Evolutionary conservation across 305 asterid species (phyloP).

Genomic region (Ajuga reptans): DNA sequence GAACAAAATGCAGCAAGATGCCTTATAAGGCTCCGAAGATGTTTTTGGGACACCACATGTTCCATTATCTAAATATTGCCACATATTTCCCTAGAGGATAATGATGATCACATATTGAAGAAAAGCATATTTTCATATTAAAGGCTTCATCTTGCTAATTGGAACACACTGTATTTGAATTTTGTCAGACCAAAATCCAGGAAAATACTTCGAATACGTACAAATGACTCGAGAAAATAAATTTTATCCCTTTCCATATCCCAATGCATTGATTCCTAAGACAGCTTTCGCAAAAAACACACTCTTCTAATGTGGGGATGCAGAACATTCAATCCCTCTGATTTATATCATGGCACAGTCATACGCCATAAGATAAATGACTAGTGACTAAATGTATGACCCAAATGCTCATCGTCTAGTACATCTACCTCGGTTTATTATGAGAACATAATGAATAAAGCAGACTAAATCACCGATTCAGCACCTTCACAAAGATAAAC

Average conservation of each 20-base stretch:
- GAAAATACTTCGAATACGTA: constrained; percentile 12
- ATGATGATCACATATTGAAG: constrained; percentile 5
- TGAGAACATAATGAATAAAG: constrained; percentile 5
- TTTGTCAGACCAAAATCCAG: constrained; percentile 1
- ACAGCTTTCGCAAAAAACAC: constrained; percentile 3
- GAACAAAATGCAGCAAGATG: neutral
- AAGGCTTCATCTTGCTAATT: neutral
- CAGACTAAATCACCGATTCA: constrained; percentile 6
- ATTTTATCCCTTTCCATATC: constrained; percentile 12
- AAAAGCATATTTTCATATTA: constrained; percentile 9
- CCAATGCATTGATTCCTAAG: neutral
- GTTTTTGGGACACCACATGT: neutral
- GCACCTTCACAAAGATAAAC: constrained; percentile 12
- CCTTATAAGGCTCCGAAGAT: neutral
- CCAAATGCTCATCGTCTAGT: constrained; percentile 1
- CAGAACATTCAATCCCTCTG: neutral
- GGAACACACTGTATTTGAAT: neutral
- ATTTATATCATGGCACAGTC: neutral
- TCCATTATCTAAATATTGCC: constrained; percentile 10
- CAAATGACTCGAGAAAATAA: neutral
- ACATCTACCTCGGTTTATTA: neutral
- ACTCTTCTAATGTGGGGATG: neutral
- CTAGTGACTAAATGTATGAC: neutral
- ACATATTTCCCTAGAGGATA: constrained; percentile 7
- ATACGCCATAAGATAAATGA: neutral